Conservation (phyloP, 306 rosid genomes). For the Medicago arabica region DNA sequence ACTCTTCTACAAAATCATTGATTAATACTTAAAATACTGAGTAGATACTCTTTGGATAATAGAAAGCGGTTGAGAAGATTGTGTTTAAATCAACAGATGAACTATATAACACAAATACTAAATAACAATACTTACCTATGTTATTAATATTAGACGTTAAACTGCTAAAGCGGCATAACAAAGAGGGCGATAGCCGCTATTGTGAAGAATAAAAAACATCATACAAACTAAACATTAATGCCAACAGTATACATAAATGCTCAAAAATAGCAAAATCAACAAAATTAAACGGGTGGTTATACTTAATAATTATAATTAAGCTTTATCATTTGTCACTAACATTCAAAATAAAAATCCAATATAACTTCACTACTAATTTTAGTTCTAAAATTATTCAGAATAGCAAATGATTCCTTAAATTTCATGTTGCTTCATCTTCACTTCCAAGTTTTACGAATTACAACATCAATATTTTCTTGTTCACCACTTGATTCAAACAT, state of each 20-base stretch:
- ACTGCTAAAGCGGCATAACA: neutral
- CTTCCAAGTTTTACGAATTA: too few relatives aligned
- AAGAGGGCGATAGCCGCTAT: neutral
- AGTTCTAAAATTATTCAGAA: too few relatives aligned
- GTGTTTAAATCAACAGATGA: neutral
- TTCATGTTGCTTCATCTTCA: too few relatives aligned
- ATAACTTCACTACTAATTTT: too few relatives aligned
- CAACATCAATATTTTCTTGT: too few relatives aligned
- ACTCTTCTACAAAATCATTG: slow-evolving; percentile 17
- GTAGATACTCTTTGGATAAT: slow-evolving; percentile 1
- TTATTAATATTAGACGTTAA: neutral
- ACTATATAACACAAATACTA: neutral
- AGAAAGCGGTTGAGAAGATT: neutral
- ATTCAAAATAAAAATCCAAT: neutral
- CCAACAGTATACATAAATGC: neutral
- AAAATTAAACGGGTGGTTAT: neutral
- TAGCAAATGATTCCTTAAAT: too few relatives aligned
- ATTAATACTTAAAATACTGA: slow-evolving; percentile 14
- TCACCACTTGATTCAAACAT: too few relatives aligned
- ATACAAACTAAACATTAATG: neutral
- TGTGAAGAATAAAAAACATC: neutral
- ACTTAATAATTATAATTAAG: neutral
- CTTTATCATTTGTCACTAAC: neutral
- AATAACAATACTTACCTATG: neutral
- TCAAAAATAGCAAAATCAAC: neutral